Evolutionary conservation across 495 filamentous ascomycete species (phyloP), one percentile per base, ranked within the genome.

Genomic region (Cercophora samala): DNA sequence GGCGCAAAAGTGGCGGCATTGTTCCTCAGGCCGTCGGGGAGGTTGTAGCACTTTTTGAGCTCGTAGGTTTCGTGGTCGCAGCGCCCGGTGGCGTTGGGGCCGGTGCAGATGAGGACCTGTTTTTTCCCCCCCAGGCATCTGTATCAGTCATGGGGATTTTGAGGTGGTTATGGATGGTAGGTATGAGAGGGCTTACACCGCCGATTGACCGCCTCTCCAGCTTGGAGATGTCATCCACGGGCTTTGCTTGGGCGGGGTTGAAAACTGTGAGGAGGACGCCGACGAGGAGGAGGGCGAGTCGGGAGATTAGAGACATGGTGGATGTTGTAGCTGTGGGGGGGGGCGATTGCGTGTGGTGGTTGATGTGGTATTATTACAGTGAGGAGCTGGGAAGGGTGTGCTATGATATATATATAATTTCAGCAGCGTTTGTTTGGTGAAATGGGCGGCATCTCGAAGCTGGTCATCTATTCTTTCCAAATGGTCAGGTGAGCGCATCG

Each of bases 1-100:
- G 76, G 80, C 18, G 75, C 78, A 66, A 82, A 82, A 0, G 80
- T 82, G 25, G 69, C 69, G 53, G 73, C 70, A 66, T 78, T 80
- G 22, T 70, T 60, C 59, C 54, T 63, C 37, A 77, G 74, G 37
- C 64, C 72, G 9, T 70, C 66, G 15, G 72, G 63, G 55, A 83
- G 66, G 71, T 79, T 60, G 72, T 77, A 72, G 69, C 80, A 83
- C 56, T 66, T 73, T 3, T 75, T 59, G 53, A 81, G 66, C n/a
- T 73, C 29, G 66, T 79, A 80, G 56, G 74, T 68, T 61, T 69
- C 64, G 53, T 80, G 76, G 59, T 70, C 69, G 67, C 78, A 82
- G 18, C 64, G 15, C 52, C 78, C 79, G 15, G 75, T 78, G 53
- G 75, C 77, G 67, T 81, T 77, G 69, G 79, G 69, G 24, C 77